Evolutionary conservation across 345 rosid species (phyloP).

Genomic region (Streptanthus diversifolius): DNA sequence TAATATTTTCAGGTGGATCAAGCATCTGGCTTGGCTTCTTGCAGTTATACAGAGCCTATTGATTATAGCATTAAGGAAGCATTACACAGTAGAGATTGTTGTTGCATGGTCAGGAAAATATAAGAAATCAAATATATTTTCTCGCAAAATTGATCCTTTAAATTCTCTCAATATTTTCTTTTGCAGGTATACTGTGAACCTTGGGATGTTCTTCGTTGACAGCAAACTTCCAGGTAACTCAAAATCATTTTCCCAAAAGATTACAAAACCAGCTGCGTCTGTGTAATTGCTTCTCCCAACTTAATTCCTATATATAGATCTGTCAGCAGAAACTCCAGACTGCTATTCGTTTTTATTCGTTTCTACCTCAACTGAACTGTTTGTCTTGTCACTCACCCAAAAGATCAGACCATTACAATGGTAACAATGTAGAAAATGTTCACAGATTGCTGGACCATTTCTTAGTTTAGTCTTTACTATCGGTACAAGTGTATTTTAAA

Average conservation of each 20-base stretch:
- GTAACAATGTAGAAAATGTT: not conserved
- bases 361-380: not conserved
- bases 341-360: not conserved
- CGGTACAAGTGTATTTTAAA: not conserved
- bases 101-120: slow-evolving; percentile 63
- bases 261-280: not conserved
- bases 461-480: not conserved
- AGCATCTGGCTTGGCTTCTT: slow-evolving; percentile 67
- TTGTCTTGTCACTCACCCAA: not conserved
- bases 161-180: not conserved
- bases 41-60: slow-evolving; percentile 73
- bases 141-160: not conserved
- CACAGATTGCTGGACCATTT: not conserved
- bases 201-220: slow-evolving; percentile 61
- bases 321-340: not conserved
- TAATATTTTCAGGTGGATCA: slow-evolving; percentile 48
- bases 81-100: slow-evolving; percentile 76
- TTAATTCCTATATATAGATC: no score
- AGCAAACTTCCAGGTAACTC: slow-evolving; percentile 64
- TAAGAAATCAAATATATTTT: not conserved
- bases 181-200: slow-evolving; percentile 79
- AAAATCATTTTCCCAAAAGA: not conserved
- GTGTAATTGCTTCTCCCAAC: not conserved
- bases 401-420: not conserved
- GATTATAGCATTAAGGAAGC: slow-evolving; percentile 84